Percentiles rank a stretch among this genome's conserved stretches.
phyloP scores from a whole-genome alignment of 345 rosid genomes.

The Brassica incana region DNA sequence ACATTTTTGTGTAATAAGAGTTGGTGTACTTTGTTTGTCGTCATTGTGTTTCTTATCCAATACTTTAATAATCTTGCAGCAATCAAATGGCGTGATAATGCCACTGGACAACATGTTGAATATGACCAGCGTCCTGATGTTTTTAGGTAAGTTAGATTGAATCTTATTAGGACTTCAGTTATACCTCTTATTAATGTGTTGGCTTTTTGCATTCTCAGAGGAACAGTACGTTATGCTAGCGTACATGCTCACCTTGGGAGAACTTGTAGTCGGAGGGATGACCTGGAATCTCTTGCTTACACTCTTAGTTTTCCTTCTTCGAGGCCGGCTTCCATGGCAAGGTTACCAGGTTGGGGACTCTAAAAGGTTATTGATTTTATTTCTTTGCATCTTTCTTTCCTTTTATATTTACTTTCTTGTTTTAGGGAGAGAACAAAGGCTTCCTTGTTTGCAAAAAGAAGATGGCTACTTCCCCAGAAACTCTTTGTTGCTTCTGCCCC shows the following conservation, averaged over 20 bases:
- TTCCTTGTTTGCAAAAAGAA: slow-evolving; percentile 95
- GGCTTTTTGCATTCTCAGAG: slow-evolving; percentile 51
- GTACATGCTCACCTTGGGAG: slow-evolving; percentile 98
- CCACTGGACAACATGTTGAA: slow-evolving; percentile 83
- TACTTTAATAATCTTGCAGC: slow-evolving; percentile 51
- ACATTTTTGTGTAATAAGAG: neutral
- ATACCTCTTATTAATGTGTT: neutral
- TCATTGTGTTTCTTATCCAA: slow-evolving; percentile 23
- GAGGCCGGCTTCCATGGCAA: slow-evolving; percentile 98
- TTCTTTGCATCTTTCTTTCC: neutral
- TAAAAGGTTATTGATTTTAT: neutral
- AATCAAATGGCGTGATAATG: slow-evolving; percentile 79
- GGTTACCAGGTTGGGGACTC: slow-evolving; percentile 74
- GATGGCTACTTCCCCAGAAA: slow-evolving; percentile 95
- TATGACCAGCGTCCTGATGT: slow-evolving; percentile 99
- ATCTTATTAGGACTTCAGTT: slow-evolving; percentile 10
- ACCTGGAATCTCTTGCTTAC: slow-evolving; percentile 94
- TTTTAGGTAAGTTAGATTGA: slow-evolving; percentile 58
- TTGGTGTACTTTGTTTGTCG: neutral
- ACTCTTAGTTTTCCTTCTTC: slow-evolving; percentile 89
- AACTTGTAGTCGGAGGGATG: slow-evolving; percentile 95
- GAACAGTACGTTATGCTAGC: slow-evolving; percentile 96
- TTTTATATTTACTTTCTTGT: slow-evolving; percentile 15
- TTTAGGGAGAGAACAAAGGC: slow-evolving; percentile 92
- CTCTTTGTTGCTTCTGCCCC: slow-evolving; percentile 86